Conservation (phyloP, 176 grass and related monocot genomes). For the Eleusine coracana region DNA sequence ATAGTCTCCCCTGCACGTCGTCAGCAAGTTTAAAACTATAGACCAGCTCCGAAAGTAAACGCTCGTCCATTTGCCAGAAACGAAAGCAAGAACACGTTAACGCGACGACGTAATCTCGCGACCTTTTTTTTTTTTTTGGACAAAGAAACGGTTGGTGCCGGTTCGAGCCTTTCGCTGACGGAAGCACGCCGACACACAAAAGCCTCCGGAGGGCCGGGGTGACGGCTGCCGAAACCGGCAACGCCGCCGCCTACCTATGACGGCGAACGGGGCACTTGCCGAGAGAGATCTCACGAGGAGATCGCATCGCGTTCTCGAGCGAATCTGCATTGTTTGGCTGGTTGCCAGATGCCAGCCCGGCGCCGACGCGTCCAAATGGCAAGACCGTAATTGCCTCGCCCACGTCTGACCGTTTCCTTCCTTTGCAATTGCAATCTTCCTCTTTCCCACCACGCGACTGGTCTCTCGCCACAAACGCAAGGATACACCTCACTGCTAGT, state of each 20-base stretch:
- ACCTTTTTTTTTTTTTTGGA: not conserved
- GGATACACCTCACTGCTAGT: not conserved
- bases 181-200: not conserved
- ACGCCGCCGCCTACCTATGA: not conserved
- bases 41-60: not conserved
- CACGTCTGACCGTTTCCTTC: constrained; percentile 36
- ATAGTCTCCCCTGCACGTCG: not conserved
- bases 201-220: not conserved
- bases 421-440: not conserved
- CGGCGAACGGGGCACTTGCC: no score
- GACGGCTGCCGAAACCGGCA: not conserved
- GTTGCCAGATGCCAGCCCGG: not conserved
- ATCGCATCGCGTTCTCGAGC: not conserved
- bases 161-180: not conserved
- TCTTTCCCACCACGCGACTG: constrained; percentile 14
- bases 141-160: not conserved
- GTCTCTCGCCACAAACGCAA: not conserved
- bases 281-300: no score
- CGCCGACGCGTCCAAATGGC: constrained; percentile 50
- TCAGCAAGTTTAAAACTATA: not conserved
- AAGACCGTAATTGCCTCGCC: constrained; percentile 30
- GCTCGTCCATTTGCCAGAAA: constrained; percentile 1
- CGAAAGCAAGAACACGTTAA: not conserved
- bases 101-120: not conserved
- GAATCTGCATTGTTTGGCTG: not conserved